Base-by-base conservation (phyloP, 1,284 basidiomycete species). In the Sporisorium iseilematis-ciliati region DNA sequence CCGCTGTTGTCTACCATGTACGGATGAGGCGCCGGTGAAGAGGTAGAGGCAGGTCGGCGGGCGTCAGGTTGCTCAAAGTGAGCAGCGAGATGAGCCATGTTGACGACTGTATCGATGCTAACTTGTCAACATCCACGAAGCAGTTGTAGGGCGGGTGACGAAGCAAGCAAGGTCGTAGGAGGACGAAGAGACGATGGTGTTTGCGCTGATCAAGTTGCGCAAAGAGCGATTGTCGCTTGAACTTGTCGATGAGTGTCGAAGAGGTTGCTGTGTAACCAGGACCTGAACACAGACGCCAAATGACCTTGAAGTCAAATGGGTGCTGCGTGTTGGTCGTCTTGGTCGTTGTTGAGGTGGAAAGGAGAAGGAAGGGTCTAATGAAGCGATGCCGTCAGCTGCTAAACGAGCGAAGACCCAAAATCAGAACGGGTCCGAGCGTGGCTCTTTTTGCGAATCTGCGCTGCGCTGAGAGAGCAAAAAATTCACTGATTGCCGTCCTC, bases 1-100 rank as follows among this genome's bases (percentile, higher is more conserved):
- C 48, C 40, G 23, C 33, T 48, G 23, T 46, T 40, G 20, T 55
- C 68, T 18, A 55, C 41, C 38, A 54, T 54, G 46, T 65, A 71
- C 0, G 55, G 63, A 23, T 61, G 56, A n/a, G 69, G 59, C 16
- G 69, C 49, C 6, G 50, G 46, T 18, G 69, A 72, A 18, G 42
- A 20, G 49, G 29, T 57, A 18, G 56, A 51, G 26, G 56, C 21
- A 18, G 69, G 43, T 1, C 60, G 52, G 49, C 69, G 64, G 26
- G 40, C 35, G 41, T 64, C 61, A 3, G 57, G 61, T 16, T 49
- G 61, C 71, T 74, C 65, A 65, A 74, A 68, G 56, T 65, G 65
- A 46, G 71, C 65, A 26, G 71, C 71, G 21, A 74, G 65, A 52
- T 65, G 65, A 29, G 65, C 65, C 71, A 74, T 74, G 50, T 41